Base-by-base conservation (phyloP, 2,329 filamentous ascomycete genomes). In the Neospermospora avenae region DNA sequence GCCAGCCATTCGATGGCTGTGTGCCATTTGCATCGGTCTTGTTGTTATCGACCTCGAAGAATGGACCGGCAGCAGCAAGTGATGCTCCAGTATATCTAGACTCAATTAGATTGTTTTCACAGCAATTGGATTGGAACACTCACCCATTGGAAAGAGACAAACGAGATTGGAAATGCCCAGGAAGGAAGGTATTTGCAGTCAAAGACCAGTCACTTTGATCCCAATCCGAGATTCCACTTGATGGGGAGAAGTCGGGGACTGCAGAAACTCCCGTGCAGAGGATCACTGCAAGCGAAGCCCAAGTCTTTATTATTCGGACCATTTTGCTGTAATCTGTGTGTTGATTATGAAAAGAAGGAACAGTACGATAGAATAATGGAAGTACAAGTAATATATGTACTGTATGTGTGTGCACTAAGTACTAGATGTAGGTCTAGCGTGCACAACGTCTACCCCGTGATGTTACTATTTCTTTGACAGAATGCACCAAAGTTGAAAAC, bases 1-100 rank as follows among this genome's bases (percentile, higher is more conserved):
- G 87, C 87, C 87, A 90, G 10, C 85, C 87, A 65, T 81, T 85
- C 60, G 84, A 81, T 18, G 71, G 70, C 13, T 65, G 62, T 4
- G 60, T 61, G 4, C 70, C 71, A 34, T 53, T 64, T 1, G 69
- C 39, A 61, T 72, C 64, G 1, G 70, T 72, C 53, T 71, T 65
- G 53, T 72, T 73, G 34, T 67, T 52, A 57, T 73, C 71, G 22
- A 58, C 62, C 42, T 72, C 71, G 49, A 71, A 73, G 56, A 73
- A 71, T 1, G 71, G 71, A 0, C 71, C 71, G 8, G 63, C 57
- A 22, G 69, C 65, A 10, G 71, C 66, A 7, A 72, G 58, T 16
- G 71, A 70, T 37, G 69, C 66, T 55, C 71, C 71, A 49, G 67
- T 57, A 51, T 73, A 73, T 11, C 71, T 73, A 37, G 10, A 53